Evolutionary conservation across 2,329 filamentous ascomycete genomes (phyloP).

Genomic region (Tympanopsis confertula): DNA sequence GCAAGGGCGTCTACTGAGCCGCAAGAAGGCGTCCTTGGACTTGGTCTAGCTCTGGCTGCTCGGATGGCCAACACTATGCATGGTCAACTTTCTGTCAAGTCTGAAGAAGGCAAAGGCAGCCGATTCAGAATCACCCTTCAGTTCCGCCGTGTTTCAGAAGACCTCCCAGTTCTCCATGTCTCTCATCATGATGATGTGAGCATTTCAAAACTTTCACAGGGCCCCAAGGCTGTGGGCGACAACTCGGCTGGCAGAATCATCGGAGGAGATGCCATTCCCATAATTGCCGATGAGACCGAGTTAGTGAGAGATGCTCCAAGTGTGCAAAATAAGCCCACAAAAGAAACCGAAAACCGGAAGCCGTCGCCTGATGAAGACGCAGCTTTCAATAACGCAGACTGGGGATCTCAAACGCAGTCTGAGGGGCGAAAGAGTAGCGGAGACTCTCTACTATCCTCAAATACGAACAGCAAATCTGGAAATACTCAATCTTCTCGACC

Average conservation of each 20-base stretch:
- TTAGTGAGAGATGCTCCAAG: too few species aligned
- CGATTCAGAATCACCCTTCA: constrained; percentile 71
- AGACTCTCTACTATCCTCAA: too few species aligned
- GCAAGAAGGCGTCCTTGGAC: constrained; percentile 47
- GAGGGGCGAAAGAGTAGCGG: too few species aligned
- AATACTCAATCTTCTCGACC: too few species aligned
- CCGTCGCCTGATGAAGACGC: constrained; percentile 61
- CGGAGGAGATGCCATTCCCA: too few species aligned
- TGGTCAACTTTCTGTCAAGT: constrained; percentile 73
- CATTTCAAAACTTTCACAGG: constrained; percentile 14
- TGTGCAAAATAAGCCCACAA: too few species aligned
- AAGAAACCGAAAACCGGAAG: constrained; percentile 38
- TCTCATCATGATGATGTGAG: constrained; percentile 16
- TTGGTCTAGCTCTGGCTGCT: constrained; percentile 81
- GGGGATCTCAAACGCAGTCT: too few species aligned
- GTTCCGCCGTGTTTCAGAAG: constrained; percentile 53
- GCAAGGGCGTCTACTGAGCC: too few species aligned
- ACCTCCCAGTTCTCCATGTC: constrained; percentile 18
- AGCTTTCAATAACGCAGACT: too few species aligned
- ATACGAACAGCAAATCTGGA: too few species aligned
- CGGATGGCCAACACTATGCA: constrained; percentile 83
- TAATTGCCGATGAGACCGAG: too few species aligned
- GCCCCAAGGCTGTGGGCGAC: constrained; percentile 49
- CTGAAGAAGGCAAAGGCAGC: constrained; percentile 70
- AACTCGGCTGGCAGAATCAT: too few species aligned